Conservation (phyloP, 140 eudicot genomes). For the Erigeron philadelphicus region DNA sequence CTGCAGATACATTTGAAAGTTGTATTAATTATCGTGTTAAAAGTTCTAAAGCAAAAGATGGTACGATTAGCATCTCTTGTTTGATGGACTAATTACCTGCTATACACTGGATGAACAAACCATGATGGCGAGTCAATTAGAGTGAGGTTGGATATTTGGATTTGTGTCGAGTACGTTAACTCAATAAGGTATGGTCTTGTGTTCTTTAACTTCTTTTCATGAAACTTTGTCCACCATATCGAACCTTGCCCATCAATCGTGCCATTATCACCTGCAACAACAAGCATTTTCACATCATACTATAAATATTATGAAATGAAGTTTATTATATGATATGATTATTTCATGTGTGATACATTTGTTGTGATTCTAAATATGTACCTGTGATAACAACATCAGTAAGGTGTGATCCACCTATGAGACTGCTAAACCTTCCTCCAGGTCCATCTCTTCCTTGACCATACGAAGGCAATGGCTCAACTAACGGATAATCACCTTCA, state of each 20-base stretch:
- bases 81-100: slow-evolving; percentile 41
- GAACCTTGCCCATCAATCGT: slow-evolving; percentile 74
- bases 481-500: slow-evolving; percentile 53
- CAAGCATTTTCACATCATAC: not conserved
- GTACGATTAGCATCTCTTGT: not conserved
- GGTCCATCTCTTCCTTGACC: slow-evolving; percentile 72
- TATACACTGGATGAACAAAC: slow-evolving; percentile 69
- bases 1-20: slow-evolving; percentile 21
- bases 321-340: not conserved
- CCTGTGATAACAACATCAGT: slow-evolving; percentile 73
- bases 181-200: slow-evolving; percentile 74
- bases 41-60: not conserved
- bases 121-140: slow-evolving; percentile 69
- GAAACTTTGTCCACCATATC: slow-evolving; percentile 67
- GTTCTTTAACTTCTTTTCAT: slow-evolving; percentile 28
- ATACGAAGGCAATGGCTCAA: slow-evolving; percentile 66
- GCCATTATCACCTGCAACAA: slow-evolving; percentile 59
- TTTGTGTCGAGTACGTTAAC: slow-evolving; percentile 46
- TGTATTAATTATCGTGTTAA: not conserved
- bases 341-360: not conserved
- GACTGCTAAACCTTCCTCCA: slow-evolving; percentile 55
- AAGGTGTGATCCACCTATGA: slow-evolving; percentile 65
- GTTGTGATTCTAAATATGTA: slow-evolving; percentile 14
- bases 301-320: not conserved
- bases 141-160: slow-evolving; percentile 66